Evolutionary conservation across 2,329 filamentous ascomycete genomes (phyloP), one percentile per base, ranked within the genome.

Genomic region (Pseudopyricularia javanii): DNA sequence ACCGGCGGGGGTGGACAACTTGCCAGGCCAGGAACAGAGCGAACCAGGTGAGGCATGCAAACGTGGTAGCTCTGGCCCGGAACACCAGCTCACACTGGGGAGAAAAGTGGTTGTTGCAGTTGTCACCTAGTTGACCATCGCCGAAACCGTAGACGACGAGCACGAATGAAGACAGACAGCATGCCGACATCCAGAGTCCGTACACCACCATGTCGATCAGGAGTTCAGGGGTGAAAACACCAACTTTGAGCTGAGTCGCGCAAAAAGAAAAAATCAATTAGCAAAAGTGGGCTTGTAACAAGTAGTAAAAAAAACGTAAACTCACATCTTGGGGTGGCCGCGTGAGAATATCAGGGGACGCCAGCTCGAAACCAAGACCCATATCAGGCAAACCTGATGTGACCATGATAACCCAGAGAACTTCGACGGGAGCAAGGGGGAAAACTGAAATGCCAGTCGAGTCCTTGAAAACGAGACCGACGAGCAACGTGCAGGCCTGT

Each of bases 371-470:
- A 9, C 82, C 82, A 4, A 86, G 70, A 53, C 82, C 82, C 77
- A 85, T 84, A 57, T 84, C 82, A 4, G 82, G 81, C 56, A 85
- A 70, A 32, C 76, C 78, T 48, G 79, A 83, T 1, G 82, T 86
- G 54, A 85, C 74, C 81, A 86, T 85, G 61, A 85, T 85, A 56
- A 86, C 78, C 82, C 82, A 86, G 45, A 86, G 70, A 55, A 85
- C 83, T 56, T 85, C 78, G n/a, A 85, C 78, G 0, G 82, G 82
- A 0, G 80, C 71, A 8, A 85, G 73, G 0, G 81, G 82, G 61
- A 84, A 85, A 7, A 85, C 82, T 0, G 80, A 85, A 34, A 82
- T 69, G 5, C 72, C 68, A 33, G 69, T 68, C 7, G 63, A 56
- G 59, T 85, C 82, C 64, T 85, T 84, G 69, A 85, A 85, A 0